These are phyloP conservation scores for Leucosporidium scottii DNA, from an alignment of 768 basidiomycete species.

Conservation along the genomic window DNA sequence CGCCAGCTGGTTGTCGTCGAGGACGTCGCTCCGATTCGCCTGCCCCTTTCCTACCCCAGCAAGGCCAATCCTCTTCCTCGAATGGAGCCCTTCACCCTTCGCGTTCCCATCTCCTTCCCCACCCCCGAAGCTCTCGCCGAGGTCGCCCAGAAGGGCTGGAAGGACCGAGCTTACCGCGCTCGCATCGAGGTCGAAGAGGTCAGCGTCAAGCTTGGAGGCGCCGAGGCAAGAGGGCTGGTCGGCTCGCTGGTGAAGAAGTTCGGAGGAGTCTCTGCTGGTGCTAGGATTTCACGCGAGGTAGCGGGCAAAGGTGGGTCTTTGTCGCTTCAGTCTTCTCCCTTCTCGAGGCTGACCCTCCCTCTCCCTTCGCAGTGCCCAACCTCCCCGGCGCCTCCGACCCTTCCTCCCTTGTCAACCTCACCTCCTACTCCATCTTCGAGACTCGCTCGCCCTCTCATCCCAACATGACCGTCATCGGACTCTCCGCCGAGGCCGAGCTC, in stretches of 20 bases:
- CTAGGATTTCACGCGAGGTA: not conserved
- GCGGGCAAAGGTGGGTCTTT: not conserved
- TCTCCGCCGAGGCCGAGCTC: slow-evolving; percentile 9
- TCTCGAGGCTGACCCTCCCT: not conserved
- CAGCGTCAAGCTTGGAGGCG: slow-evolving; percentile 4
- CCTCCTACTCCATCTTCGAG: slow-evolving; percentile 12
- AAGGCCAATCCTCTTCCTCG: slow-evolving; percentile 1
- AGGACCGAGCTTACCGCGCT: slow-evolving; percentile 4
- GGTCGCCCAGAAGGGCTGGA: slow-evolving; percentile 10
- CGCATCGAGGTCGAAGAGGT: not conserved
- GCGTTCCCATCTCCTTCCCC: slow-evolving; percentile 21
- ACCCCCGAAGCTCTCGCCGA: slow-evolving; percentile 4
- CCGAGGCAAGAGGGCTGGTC: not conserved
- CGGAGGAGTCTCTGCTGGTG: slow-evolving; percentile 1
- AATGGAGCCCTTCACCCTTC: slow-evolving; percentile 15
- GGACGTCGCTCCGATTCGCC: slow-evolving; percentile 9
- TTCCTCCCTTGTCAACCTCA: slow-evolving; percentile 10
- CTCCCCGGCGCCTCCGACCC: slow-evolving; percentile 18
- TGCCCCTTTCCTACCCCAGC: slow-evolving; percentile 29
- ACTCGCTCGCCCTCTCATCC: slow-evolving; percentile 6
- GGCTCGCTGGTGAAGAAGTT: slow-evolving; percentile 5
- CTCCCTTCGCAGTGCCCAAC: slow-evolving; percentile 16
- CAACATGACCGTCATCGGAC: slow-evolving; percentile 17
- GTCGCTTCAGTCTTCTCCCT: not conserved
- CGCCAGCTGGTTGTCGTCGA: slow-evolving; percentile 13